Conservation (phyloP, 2,329 filamentous ascomycete genomes). For the Fusarium chaquense region DNA sequence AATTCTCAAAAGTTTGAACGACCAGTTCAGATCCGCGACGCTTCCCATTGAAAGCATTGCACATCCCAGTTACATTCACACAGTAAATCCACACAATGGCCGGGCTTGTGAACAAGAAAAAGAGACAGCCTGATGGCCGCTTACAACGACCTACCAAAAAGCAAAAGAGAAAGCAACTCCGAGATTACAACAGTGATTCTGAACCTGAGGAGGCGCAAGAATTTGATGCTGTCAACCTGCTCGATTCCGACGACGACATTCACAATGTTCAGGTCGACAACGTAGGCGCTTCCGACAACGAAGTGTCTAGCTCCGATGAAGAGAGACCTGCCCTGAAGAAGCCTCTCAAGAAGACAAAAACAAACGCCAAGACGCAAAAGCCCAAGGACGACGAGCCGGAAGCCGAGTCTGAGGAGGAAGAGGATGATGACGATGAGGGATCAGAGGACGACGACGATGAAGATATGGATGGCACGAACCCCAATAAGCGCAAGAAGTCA, state of each 20-base stretch:
- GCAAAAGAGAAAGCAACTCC: conserved; percentile 61
- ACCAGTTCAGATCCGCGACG: conserved; percentile 34
- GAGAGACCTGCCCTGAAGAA: conserved; percentile 49
- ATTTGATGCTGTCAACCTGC: conserved; percentile 65
- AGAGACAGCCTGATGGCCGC: conserved; percentile 49
- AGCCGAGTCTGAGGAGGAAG: conserved; percentile 41
- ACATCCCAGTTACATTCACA: conserved; percentile 18
- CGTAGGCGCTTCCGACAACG: conserved; percentile 55
- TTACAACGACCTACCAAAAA: conserved; percentile 62
- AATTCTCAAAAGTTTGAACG: conserved; percentile 48
- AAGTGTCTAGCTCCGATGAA: conserved; percentile 54
- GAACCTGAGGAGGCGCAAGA: conserved; percentile 58
- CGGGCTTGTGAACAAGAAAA: conserved; percentile 53
- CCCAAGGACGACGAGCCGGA: conserved; percentile 42
- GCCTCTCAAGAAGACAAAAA: conserved; percentile 49
- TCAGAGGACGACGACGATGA: conserved; percentile 55
- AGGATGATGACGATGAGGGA: conserved; percentile 42
- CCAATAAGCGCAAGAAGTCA: conserved; percentile 63
- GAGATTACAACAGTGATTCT: conserved; percentile 66
- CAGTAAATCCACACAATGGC: conserved; percentile 49
- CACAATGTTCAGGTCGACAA: conserved; percentile 66
- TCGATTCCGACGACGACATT: conserved; percentile 70
- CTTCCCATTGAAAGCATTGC: conserved; percentile 22
- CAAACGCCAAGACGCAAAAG: conserved; percentile 45
- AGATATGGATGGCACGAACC: conserved; percentile 53